Evolutionary conservation across 2,329 filamentous ascomycete species (phyloP).

Genomic region (Sporothrix schenckii): DNA sequence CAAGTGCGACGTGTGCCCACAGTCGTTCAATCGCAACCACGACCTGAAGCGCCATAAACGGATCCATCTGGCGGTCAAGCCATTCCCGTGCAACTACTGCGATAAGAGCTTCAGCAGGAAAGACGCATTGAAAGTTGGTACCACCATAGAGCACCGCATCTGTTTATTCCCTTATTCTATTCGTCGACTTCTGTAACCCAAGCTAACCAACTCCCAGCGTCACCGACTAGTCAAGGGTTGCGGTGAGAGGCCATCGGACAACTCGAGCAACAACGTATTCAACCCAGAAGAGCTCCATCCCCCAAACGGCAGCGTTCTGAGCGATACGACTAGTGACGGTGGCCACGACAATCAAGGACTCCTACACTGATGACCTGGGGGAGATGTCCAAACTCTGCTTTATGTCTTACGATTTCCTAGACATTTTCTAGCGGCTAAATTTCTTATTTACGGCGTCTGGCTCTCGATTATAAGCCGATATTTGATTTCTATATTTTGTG

Average conservation of each 20-base stretch:
- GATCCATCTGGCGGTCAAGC: constrained; percentile 93
- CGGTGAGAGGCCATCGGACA: constrained; percentile 44
- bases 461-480: background rate
- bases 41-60: constrained; percentile 94
- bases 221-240: constrained; percentile 68
- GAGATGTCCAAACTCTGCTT: background rate
- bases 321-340: constrained; percentile 30
- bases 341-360: constrained; percentile 27
- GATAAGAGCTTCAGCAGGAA: constrained; percentile 97
- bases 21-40: constrained; percentile 95
- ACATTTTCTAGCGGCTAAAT: background rate
- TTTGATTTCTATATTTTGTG: background rate
- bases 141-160: background rate
- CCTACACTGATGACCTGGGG: background rate
- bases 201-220: constrained; percentile 47
- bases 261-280: constrained; percentile 8
- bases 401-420: background rate
- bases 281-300: constrained; percentile 4
- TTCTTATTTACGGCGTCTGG: background rate
- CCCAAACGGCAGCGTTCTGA: constrained; percentile 26
- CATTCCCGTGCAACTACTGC: constrained; percentile 86
- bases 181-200: background rate
- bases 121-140: constrained; percentile 88
- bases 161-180: background rate
- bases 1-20: constrained; percentile 88